Evolutionary conservation across 2,329 filamentous ascomycete species (phyloP).

Genomic region (Penicillium sp.): DNA sequence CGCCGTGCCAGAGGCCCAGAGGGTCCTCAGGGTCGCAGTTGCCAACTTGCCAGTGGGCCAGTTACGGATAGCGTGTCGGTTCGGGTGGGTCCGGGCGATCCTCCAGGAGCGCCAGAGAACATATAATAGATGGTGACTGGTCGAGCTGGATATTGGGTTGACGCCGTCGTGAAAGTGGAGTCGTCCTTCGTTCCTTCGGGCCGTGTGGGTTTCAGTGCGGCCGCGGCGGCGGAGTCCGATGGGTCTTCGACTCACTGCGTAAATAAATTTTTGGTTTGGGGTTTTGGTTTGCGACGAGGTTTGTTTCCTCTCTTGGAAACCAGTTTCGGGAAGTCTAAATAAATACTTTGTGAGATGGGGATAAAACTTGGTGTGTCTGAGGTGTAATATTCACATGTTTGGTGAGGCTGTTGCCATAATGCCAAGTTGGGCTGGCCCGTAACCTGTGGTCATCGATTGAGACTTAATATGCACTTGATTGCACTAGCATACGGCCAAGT

Average conservation of each 20-base stretch:
- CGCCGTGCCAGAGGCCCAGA: too few species aligned
- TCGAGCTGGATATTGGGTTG: neutral
- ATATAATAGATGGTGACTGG: neutral
- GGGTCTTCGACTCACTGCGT: neutral
- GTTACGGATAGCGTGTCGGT: neutral
- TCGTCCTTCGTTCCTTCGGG: constrained; percentile 5
- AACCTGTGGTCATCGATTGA: neutral
- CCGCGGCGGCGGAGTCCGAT: neutral
- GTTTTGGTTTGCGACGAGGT: neutral
- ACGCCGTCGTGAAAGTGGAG: neutral
- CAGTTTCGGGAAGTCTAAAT: neutral
- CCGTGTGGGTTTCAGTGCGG: constrained; percentile 1
- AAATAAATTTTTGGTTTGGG: too few species aligned
- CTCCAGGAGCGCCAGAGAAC: neutral
- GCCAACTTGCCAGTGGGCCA: too few species aligned
- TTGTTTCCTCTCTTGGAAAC: neutral
- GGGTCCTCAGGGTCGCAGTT: too few species aligned
- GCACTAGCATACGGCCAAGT: neutral
- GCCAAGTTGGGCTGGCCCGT: neutral
- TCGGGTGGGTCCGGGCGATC: constrained; percentile 3
- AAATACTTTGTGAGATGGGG: neutral
- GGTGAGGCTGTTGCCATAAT: neutral
- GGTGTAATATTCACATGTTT: neutral
- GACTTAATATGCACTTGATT: neutral
- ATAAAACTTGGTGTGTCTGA: neutral